These are phyloP conservation scores for Cerrena zonata DNA, from an alignment of 1,284 basidiomycete species.

Conservation along the genomic window DNA sequence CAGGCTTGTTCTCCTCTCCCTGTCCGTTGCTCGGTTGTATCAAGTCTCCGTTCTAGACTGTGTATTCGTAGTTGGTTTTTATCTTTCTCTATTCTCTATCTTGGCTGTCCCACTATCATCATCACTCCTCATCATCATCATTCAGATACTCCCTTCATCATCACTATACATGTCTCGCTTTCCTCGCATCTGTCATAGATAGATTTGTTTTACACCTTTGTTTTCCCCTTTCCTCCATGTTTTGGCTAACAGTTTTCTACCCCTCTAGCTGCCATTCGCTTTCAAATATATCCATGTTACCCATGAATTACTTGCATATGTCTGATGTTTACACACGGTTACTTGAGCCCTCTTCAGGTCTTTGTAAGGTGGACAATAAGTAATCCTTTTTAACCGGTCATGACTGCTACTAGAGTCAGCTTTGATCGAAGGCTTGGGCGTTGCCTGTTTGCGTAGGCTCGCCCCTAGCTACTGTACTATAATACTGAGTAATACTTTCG, in stretches of 20 bases:
- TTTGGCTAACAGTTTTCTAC: background rate
- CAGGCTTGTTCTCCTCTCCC: no score
- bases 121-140: background rate
- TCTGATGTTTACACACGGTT: no score
- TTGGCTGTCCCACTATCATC: background rate
- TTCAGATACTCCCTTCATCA: background rate
- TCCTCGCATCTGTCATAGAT: background rate
- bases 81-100: background rate
- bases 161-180: background rate
- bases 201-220: background rate
- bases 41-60: background rate
- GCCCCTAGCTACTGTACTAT: no score
- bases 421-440: no score
- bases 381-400: no score
- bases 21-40: background rate
- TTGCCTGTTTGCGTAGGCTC: no score
- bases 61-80: constrained; percentile 2
- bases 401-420: no score
- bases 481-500: no score
- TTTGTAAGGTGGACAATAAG: no score
- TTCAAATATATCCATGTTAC: no score
- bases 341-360: no score
- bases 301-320: no score
- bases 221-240: background rate
- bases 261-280: background rate